Percentiles rank a stretch among this genome's conserved stretches.
These are phyloP conservation scores for Bruguiera gymnorhiza DNA, from an alignment of 345 rosid species.

Conservation along the genomic window DNA sequence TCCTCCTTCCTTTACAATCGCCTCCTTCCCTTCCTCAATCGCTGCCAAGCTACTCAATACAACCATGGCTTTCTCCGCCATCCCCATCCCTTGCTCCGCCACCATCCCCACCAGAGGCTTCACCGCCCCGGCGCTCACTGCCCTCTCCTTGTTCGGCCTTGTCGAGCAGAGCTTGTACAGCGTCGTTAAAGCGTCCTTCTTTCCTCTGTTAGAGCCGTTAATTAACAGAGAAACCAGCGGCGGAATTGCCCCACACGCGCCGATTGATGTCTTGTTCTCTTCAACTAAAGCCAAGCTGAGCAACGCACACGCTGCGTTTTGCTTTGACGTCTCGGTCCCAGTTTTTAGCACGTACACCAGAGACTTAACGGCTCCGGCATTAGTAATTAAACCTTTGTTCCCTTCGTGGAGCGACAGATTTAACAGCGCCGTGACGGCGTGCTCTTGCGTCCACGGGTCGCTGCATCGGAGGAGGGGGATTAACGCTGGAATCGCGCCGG, in stretches of 20 bases:
- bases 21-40: conserved; percentile 65
- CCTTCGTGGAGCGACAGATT: conserved; percentile 78
- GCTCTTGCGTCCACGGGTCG: conserved; percentile 95
- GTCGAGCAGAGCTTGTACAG: conserved; percentile 83
- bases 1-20: conserved; percentile 86
- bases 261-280: conserved; percentile 80
- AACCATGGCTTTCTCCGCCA: conserved; percentile 98
- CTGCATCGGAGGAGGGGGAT: conserved; percentile 74
- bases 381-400: conserved; percentile 56
- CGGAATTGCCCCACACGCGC: conserved; percentile 90
- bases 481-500: conserved; percentile 84
- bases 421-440: conserved; percentile 82
- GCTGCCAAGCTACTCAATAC: conserved; percentile 75
- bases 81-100: conserved; percentile 73
- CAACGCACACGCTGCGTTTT: conserved; percentile 90
- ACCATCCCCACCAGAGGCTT: conserved; percentile 79
- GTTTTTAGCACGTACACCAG: conserved; percentile 82
- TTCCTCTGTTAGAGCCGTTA: conserved; percentile 75
- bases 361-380: conserved; percentile 79
- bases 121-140: conserved; percentile 84
- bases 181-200: conserved; percentile 86
- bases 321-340: conserved; percentile 93
- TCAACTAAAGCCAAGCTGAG: conserved; percentile 78
- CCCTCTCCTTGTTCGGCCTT: conserved; percentile 84
- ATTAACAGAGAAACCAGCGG: conserved; percentile 82